Evolutionary conservation across 148 eudicot genomes (phyloP).

Genomic region (Silene latifolia): DNA sequence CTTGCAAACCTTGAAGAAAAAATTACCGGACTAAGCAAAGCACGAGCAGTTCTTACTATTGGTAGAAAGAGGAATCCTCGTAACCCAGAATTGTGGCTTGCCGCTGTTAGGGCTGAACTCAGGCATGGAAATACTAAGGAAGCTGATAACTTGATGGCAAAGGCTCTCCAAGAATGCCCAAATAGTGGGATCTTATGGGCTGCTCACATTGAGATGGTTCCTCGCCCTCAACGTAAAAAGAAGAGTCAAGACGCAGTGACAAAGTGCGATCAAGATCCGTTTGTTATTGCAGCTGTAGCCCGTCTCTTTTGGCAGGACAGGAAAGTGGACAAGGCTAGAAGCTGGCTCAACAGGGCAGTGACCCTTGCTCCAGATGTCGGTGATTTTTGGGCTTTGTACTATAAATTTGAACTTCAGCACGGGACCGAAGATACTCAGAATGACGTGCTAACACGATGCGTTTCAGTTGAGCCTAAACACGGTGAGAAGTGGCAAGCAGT

Average conservation of each 20-base stretch:
- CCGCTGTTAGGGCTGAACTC: slow-evolving; percentile 79
- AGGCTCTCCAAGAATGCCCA: slow-evolving; percentile 93
- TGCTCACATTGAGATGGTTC: slow-evolving; percentile 80
- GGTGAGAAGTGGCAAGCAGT: slow-evolving; percentile 91
- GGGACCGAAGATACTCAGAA: slow-evolving; percentile 77
- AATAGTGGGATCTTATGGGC: slow-evolving; percentile 92
- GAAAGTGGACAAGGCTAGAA: slow-evolving; percentile 89
- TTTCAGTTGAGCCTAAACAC: slow-evolving; percentile 90
- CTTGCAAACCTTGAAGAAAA: slow-evolving; percentile 84
- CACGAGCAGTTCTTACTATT: slow-evolving; percentile 78
- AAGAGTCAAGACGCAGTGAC: slow-evolving; percentile 76
- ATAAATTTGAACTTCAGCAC: slow-evolving; percentile 82
- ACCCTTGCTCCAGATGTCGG: slow-evolving; percentile 86
- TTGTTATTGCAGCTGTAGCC: slow-evolving; percentile 76
- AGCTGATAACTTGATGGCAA: slow-evolving; percentile 84
- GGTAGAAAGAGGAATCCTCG: slow-evolving; percentile 83
- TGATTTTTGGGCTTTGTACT: slow-evolving; percentile 86
- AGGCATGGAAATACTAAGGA: slow-evolving; percentile 82
- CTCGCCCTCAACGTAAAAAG: slow-evolving; percentile 80
- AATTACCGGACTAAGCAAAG: slow-evolving; percentile 78
- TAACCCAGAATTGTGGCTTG: slow-evolving; percentile 92
- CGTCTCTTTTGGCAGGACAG: slow-evolving; percentile 91
- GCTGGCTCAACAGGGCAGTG: slow-evolving; percentile 79
- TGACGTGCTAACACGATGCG: slow-evolving; percentile 76
- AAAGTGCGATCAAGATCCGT: slow-evolving; percentile 70